Evolutionary conservation across 108 stramenopile genomes (phyloP), one percentile per base, ranked within the genome.

Genomic region (Aurantiochytrium sp.): DNA sequence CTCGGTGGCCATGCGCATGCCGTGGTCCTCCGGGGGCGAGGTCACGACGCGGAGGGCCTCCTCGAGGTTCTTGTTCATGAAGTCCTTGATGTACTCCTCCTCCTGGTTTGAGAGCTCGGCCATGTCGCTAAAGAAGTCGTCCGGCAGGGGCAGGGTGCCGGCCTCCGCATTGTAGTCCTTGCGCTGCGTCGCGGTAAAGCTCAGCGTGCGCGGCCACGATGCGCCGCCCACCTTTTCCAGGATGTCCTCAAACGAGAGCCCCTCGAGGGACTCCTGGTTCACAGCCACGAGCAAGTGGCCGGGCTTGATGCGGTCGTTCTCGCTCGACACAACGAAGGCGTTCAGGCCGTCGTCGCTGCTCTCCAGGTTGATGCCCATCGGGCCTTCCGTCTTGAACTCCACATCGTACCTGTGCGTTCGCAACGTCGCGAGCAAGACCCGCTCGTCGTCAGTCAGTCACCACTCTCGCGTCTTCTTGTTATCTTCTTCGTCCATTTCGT

Each of bases 171-270:
- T 30, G 73, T 48, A 24, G 42, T 41, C 73, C 19, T 30, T 81
- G 73, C 45, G 73, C 45, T 81, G 73, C 10, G 45, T 81, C 19
- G 73, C 32, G 45, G 42, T 81, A 24, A 81, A 81, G 45, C 73
- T 81, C 73, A 81, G 73, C 19, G 73, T 81, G 42, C 73, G 39
- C 19, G 73, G 73, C 73, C 73, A 81, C 30, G 73, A 81, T 6
- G 73, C 73, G 32, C 45, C 30, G 42, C 42, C 73, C 24, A 81
- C 73, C 42, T 48, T 41, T 41, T 81, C 73, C 1, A 81, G 73
- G 45, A 81, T 81, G 42, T 81, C 73, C 73, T 81, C 73, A 24
- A 81, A 81, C n/a, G 73, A 81, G 45, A 81, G 73, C 42, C 73
- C 73, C 39, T 81, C 73, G 10, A 81, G 42, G 45, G 73, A 17